A percentile compares a stretch with the other conserved stretches of the same genome.
Evolutionary conservation across 768 basidiomycete genomes (phyloP).

Genomic region (Russula earlei): DNA sequence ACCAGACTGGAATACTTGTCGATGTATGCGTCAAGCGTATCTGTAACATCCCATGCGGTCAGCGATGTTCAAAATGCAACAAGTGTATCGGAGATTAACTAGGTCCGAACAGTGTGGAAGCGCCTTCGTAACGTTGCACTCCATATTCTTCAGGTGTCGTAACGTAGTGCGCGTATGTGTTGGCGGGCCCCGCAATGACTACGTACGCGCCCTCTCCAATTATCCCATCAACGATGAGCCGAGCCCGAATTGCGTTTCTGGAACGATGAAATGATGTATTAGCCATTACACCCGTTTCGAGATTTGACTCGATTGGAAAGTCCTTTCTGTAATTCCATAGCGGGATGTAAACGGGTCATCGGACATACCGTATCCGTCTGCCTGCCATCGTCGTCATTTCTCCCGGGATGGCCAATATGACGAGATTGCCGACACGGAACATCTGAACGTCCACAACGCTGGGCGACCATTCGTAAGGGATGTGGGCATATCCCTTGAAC

Average conservation of each 20-base stretch:
- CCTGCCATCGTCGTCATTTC: slow-evolving; percentile 82
- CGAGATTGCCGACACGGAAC: slow-evolving; percentile 65
- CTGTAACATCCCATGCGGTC: slow-evolving; percentile 28
- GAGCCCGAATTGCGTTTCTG: slow-evolving; percentile 58
- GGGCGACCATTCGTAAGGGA: slow-evolving; percentile 69
- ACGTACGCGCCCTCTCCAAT: slow-evolving; percentile 63
- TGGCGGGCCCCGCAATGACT: slow-evolving; percentile 74
- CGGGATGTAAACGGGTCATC: slow-evolving; percentile 1
- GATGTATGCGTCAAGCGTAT: slow-evolving; percentile 72
- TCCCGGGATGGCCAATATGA: slow-evolving; percentile 67
- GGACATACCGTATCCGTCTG: slow-evolving; percentile 53
- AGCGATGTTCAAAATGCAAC: background rate
- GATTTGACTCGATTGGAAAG: slow-evolving; percentile 2
- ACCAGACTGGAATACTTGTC: slow-evolving; percentile 64
- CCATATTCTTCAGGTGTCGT: slow-evolving; percentile 65
- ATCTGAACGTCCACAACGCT: slow-evolving; percentile 69
- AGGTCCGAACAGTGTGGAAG: slow-evolving; percentile 68
- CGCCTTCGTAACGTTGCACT: slow-evolving; percentile 73
- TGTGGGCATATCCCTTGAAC: slow-evolving; percentile 51
- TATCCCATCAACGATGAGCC: slow-evolving; percentile 53
- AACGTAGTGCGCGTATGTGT: slow-evolving; percentile 70
- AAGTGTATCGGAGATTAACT: slow-evolving; percentile 35
- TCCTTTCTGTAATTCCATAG: background rate
- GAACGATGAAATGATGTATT: background rate
- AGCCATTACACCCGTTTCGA: background rate